phyloP scores from a whole-genome alignment of 164 flowering plant species.

The Protea cynaroides region DNA sequence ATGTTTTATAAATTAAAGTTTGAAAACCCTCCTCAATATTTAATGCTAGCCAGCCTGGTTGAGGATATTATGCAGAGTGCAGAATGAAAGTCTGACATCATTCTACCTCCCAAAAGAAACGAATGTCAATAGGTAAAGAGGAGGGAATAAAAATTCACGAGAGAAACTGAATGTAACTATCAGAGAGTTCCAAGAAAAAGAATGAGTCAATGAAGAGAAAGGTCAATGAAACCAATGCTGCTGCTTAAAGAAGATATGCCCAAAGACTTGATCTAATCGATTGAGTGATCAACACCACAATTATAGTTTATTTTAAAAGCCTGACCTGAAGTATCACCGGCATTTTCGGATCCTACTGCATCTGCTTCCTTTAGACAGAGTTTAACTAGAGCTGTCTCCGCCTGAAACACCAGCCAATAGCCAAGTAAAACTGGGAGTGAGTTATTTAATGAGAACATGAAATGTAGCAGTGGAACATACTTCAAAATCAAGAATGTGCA shows the following conservation, averaged over 20 bases:
- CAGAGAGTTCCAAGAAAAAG: no score
- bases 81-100: no score
- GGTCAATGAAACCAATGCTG: background rate
- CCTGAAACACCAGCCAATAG: conserved; percentile 24
- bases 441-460: background rate
- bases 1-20: no score
- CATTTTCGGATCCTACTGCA: conserved; percentile 19
- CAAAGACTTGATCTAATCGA: background rate
- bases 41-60: no score
- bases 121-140: no score
- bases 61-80: no score
- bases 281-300: background rate
- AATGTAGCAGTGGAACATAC: conserved; percentile 1
- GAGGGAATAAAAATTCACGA: no score
- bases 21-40: no score
- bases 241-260: background rate
- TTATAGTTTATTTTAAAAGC: background rate
- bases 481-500: background rate
- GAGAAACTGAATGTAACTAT: no score
- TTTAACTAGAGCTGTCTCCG: conserved; percentile 34
- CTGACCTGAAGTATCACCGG: conserved; percentile 33
- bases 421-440: conserved; percentile 3
- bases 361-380: conserved; percentile 31
- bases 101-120: no score
- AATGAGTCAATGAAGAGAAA: background rate